Evolutionary conservation across 768 basidiomycete species (phyloP).

Genomic region (Rhodotorula taiwanensis): DNA sequence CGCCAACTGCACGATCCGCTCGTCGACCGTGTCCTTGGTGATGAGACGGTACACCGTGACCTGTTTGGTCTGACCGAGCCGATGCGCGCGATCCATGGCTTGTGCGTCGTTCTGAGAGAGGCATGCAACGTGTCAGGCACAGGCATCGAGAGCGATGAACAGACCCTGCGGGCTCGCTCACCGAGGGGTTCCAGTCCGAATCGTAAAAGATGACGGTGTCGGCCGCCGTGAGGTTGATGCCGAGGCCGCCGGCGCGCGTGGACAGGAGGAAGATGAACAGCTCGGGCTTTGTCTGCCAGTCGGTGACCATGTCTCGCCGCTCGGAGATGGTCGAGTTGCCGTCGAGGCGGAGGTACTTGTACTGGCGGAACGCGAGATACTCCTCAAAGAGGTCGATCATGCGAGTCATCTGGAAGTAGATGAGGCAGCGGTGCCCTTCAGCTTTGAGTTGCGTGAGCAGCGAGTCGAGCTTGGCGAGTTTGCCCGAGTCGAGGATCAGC

Average conservation of each 20-base stretch:
- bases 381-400: conserved; percentile 99
- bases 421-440: conserved; percentile 83
- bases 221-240: conserved; percentile 50
- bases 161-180: too few species aligned
- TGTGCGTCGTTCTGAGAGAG: conserved; percentile 57
- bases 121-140: not conserved
- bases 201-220: conserved; percentile 78
- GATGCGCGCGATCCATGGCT: conserved; percentile 91
- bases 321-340: conserved; percentile 85
- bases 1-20: conserved; percentile 92
- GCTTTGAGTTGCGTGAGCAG: conserved; percentile 87
- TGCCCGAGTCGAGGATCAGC: conserved; percentile 91
- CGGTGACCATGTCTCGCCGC: conserved; percentile 95
- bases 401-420: conserved; percentile 99
- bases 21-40: conserved; percentile 89
- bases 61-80: conserved; percentile 91
- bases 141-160: not conserved
- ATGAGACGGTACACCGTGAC: conserved; percentile 50
- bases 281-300: conserved; percentile 98
- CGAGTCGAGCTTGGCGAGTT: conserved; percentile 79
- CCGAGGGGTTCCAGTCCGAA: conserved; percentile 85
- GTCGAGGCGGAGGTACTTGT: conserved; percentile 40
- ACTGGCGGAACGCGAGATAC: conserved; percentile 87
- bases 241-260: conserved; percentile 79
- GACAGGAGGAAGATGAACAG: conserved; percentile 85